These are phyloP conservation scores for Echites panduratus DNA, from an alignment of 257 asterid genomes.

Conservation along the genomic window DNA sequence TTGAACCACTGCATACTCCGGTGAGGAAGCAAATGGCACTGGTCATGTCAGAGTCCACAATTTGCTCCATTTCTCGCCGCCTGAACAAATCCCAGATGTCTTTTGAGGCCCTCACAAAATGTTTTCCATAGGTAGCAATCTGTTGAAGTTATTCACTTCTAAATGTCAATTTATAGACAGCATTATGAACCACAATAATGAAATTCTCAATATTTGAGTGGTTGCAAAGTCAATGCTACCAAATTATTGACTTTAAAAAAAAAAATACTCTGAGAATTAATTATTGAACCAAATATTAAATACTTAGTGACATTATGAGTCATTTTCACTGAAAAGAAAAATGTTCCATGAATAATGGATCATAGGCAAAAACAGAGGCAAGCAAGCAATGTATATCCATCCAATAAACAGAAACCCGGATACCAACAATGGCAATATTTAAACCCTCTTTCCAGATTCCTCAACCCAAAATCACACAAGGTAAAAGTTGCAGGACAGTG, in stretches of 20 bases:
- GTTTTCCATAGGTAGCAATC: conserved; percentile 94
- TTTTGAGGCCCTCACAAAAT: conserved; percentile 78
- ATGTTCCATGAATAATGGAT: not conserved
- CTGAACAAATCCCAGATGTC: conserved; percentile 93
- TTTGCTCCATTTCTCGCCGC: conserved; percentile 60
- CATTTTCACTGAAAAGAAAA: not conserved
- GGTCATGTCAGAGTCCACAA: conserved; percentile 91
- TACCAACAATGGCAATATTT: not conserved
- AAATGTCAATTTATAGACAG: not conserved
- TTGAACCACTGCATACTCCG: conserved; percentile 85
- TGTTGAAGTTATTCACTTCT: conserved; percentile 18
- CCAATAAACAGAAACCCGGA: not conserved
- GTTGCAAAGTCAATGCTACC: conserved; percentile 1
- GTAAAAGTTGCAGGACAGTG: not conserved
- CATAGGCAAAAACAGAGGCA: not conserved
- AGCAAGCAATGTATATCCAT: not conserved
- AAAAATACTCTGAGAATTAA: not conserved
- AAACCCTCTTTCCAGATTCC: not conserved
- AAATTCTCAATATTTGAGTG: not conserved
- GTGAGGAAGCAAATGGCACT: conserved; percentile 89
- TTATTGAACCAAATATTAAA: conserved; percentile 3
- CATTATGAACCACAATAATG: not conserved
- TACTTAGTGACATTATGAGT: not conserved
- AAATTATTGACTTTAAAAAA: conserved; percentile 3
- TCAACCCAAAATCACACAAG: not conserved